A percentile compares a stretch with the other conserved stretches of the same genome.
phyloP scores from a whole-genome alignment of 2,329 filamentous ascomycete genomes.

The Gremmenia infestans region DNA sequence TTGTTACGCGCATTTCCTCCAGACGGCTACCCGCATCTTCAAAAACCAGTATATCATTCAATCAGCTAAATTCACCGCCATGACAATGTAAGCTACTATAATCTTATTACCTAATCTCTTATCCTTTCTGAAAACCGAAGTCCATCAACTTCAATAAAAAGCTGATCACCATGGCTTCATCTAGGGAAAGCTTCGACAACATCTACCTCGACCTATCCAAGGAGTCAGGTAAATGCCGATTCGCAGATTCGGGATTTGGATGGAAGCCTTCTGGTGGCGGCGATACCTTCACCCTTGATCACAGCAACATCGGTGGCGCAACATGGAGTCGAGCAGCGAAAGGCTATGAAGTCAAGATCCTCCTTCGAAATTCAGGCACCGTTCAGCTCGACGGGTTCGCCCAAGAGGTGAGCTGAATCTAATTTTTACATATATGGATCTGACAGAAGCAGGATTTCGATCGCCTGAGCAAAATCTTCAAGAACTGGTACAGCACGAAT shows the following conservation, averaged over 20 bases:
- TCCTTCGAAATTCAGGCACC: slow-evolving; percentile 77
- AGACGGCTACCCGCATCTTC: neutral
- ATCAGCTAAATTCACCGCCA: neutral
- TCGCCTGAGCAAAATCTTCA: slow-evolving; percentile 86
- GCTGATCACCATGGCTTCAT: neutral
- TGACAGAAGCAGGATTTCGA: slow-evolving; percentile 66
- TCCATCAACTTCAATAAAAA: neutral
- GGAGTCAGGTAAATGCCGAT: slow-evolving; percentile 86
- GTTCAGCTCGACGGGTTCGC: slow-evolving; percentile 94
- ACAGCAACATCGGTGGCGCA: slow-evolving; percentile 75
- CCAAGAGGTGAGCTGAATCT: slow-evolving; percentile 56
- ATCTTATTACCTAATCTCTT: neutral
- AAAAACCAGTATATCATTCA: neutral
- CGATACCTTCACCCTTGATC: slow-evolving; percentile 90
- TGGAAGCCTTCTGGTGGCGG: slow-evolving; percentile 88
- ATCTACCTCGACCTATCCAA: slow-evolving; percentile 96
- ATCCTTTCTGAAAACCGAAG: neutral
- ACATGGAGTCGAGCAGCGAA: slow-evolving; percentile 94
- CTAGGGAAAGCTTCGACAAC: slow-evolving; percentile 88
- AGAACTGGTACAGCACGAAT: slow-evolving; percentile 94
- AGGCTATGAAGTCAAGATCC: slow-evolving; percentile 89
- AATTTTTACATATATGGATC: slow-evolving; percentile 2
- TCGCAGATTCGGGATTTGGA: slow-evolving; percentile 88
- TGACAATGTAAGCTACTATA: neutral
- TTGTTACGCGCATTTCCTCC: neutral